Evolutionary conservation across 192 early-diverging fungal species (phyloP).

Genomic region (Coemansia sp.): DNA sequence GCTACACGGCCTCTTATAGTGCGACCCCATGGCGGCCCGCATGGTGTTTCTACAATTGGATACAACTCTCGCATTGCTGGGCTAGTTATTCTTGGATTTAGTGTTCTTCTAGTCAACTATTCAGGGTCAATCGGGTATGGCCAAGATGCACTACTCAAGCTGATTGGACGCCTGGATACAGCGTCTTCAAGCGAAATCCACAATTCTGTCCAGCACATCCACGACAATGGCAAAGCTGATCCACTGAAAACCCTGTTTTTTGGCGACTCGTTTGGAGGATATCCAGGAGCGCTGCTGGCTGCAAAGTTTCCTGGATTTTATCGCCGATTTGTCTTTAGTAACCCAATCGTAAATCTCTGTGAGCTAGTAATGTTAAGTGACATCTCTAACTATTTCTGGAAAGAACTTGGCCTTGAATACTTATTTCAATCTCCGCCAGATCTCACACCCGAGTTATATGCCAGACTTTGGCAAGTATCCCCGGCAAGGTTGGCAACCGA

Average conservation of each 20-base stretch:
- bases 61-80: slow-evolving; percentile 51
- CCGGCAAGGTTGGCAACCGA: slow-evolving; percentile 58
- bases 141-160: slow-evolving; percentile 61
- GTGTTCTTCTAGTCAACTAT: slow-evolving; percentile 71
- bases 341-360: slow-evolving; percentile 72
- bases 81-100: slow-evolving; percentile 63
- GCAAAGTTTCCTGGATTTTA: slow-evolving; percentile 60
- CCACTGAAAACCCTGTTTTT: slow-evolving; percentile 54
- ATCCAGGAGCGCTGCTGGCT: slow-evolving; percentile 62
- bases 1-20: slow-evolving; percentile 60
- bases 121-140: slow-evolving; percentile 79
- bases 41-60: slow-evolving; percentile 56
- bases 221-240: slow-evolving; percentile 52
- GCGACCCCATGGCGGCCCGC: slow-evolving; percentile 82
- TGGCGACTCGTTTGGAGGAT: slow-evolving; percentile 78
- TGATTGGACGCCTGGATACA: slow-evolving; percentile 67
- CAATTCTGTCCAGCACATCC: slow-evolving; percentile 25
- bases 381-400: slow-evolving; percentile 73
- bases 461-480: slow-evolving; percentile 58
- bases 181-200: slow-evolving; percentile 69
- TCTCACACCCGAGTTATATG: slow-evolving; percentile 58
- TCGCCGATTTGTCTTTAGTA: slow-evolving; percentile 64
- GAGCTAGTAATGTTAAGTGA: slow-evolving; percentile 61
- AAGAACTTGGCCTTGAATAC: slow-evolving; percentile 63
- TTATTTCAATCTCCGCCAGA: slow-evolving; percentile 59